Percentiles rank a stretch among this genome's conserved stretches.
Evolutionary conservation across 2,329 filamentous ascomycete species (phyloP).

Genomic region (Lasiodiplodia sp.): DNA sequence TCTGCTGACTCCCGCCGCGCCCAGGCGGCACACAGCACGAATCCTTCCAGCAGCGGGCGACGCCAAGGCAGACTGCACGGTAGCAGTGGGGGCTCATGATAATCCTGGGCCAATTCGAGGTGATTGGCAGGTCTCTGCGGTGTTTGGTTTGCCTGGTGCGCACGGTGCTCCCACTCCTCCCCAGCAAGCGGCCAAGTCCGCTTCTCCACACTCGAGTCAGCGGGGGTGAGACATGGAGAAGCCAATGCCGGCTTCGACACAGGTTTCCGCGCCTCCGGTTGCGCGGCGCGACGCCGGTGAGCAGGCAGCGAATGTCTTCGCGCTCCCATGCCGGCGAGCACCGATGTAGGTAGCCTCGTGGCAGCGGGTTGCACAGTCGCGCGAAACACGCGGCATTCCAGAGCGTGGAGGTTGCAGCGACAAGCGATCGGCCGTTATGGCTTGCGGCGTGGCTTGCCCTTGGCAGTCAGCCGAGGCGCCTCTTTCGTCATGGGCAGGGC

Average conservation of each 20-base stretch:
- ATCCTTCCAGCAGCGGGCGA: conserved; percentile 18
- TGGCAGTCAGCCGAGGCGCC: conserved; percentile 23
- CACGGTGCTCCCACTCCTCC: conserved; percentile 7
- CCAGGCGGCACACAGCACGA: conserved; percentile 20
- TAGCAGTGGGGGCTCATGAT: conserved; percentile 7
- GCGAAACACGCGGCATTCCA: conserved; percentile 25
- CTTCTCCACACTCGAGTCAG: conserved; percentile 25
- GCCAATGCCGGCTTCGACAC: conserved; percentile 9
- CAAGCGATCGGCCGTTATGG: conserved; percentile 27
- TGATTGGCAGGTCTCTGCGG: conserved; percentile 4
- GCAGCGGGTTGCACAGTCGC: conserved; percentile 18
- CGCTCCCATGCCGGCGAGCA: background rate
- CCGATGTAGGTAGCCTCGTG: conserved; percentile 3
- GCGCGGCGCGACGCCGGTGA: background rate
- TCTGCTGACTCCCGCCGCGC: conserved; percentile 19
- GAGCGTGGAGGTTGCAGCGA: conserved; percentile 21
- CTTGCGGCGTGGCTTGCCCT: conserved; percentile 25
- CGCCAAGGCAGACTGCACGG: conserved; percentile 21
- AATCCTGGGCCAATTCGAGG: background rate
- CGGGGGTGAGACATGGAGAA: conserved; percentile 9
- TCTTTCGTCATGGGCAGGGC: conserved; percentile 20
- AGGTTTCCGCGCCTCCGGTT: conserved; percentile 4
- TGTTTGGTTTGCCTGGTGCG: conserved; percentile 14
- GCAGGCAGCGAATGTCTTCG: background rate
- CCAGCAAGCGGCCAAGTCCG: conserved; percentile 10